phyloP scores from a whole-genome alignment of 78 protist genomes.

The Protostelium mycophagum region DNA sequence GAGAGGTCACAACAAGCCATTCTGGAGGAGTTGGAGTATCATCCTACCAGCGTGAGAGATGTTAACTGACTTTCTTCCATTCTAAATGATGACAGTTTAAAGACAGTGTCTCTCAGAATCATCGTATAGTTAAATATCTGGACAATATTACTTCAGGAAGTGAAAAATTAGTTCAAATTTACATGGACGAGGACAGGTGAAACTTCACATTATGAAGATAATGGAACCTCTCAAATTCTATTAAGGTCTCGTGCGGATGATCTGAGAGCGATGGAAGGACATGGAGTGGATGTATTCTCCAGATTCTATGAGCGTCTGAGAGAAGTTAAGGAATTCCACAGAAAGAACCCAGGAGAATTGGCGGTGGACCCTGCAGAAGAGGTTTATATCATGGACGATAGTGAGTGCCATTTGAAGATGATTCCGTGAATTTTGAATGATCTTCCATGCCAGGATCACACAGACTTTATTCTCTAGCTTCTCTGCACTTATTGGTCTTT shows the following conservation, averaged over 20 bases:
- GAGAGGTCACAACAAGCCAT: constrained; percentile 46
- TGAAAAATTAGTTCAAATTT: constrained; percentile 26
- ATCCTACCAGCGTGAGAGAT: constrained; percentile 15
- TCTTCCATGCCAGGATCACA: constrained; percentile 11
- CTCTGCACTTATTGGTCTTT: background rate
- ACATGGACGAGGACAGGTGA: constrained; percentile 54
- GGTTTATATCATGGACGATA: constrained; percentile 8
- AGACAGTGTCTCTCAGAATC: constrained; percentile 42
- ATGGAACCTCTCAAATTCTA: background rate
- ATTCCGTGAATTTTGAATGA: background rate
- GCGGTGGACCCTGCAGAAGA: constrained; percentile 12
- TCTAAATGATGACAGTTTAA: too few species aligned
- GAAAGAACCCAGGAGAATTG: constrained; percentile 12
- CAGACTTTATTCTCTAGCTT: constrained; percentile 4
- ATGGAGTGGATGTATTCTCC: constrained; percentile 21
- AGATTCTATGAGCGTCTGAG: constrained; percentile 54
- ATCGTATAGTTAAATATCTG: constrained; percentile 46
- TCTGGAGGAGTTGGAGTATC: constrained; percentile 20
- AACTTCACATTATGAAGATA: background rate
- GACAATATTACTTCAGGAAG: constrained; percentile 27
- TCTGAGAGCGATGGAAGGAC: constrained; percentile 19
- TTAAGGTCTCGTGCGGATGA: constrained; percentile 28
- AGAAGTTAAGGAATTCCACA: constrained; percentile 60
- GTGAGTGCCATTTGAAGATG: constrained; percentile 5
- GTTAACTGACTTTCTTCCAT: background rate